phyloP scores from a whole-genome alignment of 2,329 filamentous ascomycete genomes.

The Verticillium isaacii region DNA sequence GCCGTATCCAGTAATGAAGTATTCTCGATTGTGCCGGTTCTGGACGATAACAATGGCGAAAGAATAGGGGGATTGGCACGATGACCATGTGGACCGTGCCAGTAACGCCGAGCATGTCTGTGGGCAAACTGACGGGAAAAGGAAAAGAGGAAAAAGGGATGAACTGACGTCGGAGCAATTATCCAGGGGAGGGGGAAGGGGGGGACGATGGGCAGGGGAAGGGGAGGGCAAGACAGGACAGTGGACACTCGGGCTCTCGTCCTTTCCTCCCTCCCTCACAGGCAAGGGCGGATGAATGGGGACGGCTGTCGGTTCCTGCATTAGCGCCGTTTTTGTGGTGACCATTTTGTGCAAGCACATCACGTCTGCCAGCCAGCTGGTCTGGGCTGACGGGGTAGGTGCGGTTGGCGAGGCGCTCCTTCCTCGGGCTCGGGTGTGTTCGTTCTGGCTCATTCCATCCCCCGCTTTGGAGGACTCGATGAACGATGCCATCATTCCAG shows the following conservation, averaged over 20 bases:
- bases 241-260: background rate
- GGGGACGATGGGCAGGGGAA: too few relatives aligned
- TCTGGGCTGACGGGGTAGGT: background rate
- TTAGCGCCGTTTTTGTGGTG: slow-evolving; percentile 8
- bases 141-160: background rate
- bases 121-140: background rate
- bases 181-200: background rate
- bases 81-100: background rate
- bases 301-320: slow-evolving; percentile 11
- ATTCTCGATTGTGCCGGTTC: background rate
- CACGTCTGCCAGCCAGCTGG: background rate
- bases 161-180: background rate
- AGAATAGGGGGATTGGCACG: background rate
- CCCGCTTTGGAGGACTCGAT: background rate
- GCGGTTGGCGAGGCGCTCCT: background rate
- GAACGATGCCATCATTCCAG: background rate
- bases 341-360: background rate
- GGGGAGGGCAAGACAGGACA: background rate
- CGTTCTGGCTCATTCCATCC: background rate
- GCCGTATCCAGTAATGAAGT: background rate
- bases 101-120: background rate
- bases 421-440: background rate
- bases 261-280: background rate
- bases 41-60: background rate
- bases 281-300: background rate